These are phyloP conservation scores for Fomitopsis pinicola DNA, from an alignment of 1,284 basidiomycete genomes.

Conservation along the genomic window DNA sequence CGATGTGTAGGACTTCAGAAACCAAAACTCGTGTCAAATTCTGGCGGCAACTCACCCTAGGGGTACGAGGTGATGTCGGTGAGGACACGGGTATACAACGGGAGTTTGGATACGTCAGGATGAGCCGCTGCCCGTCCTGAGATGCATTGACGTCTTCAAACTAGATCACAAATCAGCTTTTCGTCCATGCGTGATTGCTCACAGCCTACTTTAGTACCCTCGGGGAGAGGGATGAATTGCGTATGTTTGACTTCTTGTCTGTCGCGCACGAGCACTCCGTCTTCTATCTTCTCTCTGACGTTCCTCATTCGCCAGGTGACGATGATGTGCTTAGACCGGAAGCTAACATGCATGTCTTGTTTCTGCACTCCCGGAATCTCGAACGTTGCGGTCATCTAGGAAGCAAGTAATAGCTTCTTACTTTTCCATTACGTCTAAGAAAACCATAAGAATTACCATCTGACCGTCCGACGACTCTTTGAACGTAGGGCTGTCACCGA, in stretches of 20 bases:
- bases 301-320: slow-evolving; percentile 63
- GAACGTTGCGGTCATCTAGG: slow-evolving; percentile 43
- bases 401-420: slow-evolving; percentile 2
- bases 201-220: slow-evolving; percentile 40
- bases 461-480: slow-evolving; percentile 63
- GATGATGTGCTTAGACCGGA: slow-evolving; percentile 55
- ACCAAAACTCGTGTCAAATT: neutral
- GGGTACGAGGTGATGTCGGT: slow-evolving; percentile 6
- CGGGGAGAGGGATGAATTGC: slow-evolving; percentile 43
- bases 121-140: slow-evolving; percentile 53
- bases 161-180: slow-evolving; percentile 29
- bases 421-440: neutral
- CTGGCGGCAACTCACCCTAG: neutral
- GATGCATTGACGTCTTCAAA: slow-evolving; percentile 65
- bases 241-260: slow-evolving; percentile 49
- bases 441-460: slow-evolving; percentile 39
- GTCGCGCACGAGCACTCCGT: slow-evolving; percentile 55
- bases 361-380: slow-evolving; percentile 63
- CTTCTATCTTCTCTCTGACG: slow-evolving; percentile 55
- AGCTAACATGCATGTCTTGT: slow-evolving; percentile 69
- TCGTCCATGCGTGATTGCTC: neutral
- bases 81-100: slow-evolving; percentile 16
- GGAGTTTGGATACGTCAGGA: slow-evolving; percentile 58
- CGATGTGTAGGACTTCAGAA: neutral
- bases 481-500: slow-evolving; percentile 49